Percentiles rank a stretch among this genome's conserved stretches.
Evolutionary conservation across 75 land plant species (phyloP).

Genomic region (Selaginella moellendorffii): DNA sequence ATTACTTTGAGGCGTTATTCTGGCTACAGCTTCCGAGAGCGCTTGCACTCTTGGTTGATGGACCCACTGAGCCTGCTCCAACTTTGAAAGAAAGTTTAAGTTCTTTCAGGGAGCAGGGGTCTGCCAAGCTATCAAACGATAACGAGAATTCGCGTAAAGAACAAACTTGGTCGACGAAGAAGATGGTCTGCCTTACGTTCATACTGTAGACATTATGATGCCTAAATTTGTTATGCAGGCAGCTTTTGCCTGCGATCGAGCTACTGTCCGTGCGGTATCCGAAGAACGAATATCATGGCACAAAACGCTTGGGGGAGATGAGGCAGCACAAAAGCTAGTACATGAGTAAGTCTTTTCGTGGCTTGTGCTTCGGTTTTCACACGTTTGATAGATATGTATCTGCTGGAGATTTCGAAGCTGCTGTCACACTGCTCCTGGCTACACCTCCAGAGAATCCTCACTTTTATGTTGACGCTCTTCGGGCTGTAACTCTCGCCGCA

Average conservation of each 20-base stretch:
- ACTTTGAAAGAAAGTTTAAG: neutral
- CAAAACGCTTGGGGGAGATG: constrained; percentile 66
- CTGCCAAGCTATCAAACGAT: neutral
- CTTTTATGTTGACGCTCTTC: constrained; percentile 86
- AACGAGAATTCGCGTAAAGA: neutral
- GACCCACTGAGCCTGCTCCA: constrained; percentile 17
- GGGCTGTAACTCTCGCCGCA: constrained; percentile 91
- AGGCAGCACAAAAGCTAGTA: constrained; percentile 76
- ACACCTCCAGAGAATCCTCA: constrained; percentile 75
- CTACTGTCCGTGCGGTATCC: constrained; percentile 53
- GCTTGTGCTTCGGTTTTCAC: neutral
- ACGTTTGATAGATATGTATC: constrained; percentile 49
- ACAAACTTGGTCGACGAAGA: no score
- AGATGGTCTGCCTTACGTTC: no score
- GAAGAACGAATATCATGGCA: constrained; percentile 84
- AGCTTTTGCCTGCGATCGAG: constrained; percentile 40
- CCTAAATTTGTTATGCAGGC: neutral
- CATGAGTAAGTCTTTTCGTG: constrained; percentile 57
- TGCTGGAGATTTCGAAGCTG: constrained; percentile 86
- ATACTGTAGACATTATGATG: no score
- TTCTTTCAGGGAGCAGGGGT: neutral
- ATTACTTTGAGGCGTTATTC: constrained; percentile 68
- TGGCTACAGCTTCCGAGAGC: constrained; percentile 87
- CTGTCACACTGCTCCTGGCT: constrained; percentile 83
- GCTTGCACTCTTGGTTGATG: constrained; percentile 39